Conservation (phyloP, 768 basidiomycete genomes). For the Butyriboletus loyo region DNA sequence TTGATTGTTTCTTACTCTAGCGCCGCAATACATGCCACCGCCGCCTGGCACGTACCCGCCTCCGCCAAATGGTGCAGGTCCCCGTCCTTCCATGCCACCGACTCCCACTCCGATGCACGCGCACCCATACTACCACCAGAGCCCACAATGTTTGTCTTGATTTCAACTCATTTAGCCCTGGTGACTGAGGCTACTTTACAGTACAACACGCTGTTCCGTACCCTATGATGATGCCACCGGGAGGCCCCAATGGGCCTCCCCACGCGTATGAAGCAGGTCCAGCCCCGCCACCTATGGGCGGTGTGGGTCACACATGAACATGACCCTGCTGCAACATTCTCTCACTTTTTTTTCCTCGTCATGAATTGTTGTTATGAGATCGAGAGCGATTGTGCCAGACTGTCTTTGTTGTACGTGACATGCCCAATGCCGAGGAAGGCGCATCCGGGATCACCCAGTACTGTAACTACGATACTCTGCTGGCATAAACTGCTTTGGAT, state of each 20-base stretch:
- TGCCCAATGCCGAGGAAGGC: constrained; percentile 6
- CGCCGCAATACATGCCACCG: constrained; percentile 76
- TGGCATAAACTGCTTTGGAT: constrained; percentile 30
- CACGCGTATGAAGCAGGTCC: constrained; percentile 72
- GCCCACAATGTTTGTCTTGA: constrained; percentile 69
- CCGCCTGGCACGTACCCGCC: constrained; percentile 76
- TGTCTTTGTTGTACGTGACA: constrained; percentile 31
- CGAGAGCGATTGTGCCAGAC: constrained; percentile 20
- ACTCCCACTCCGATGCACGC: constrained; percentile 86
- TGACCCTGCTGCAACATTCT: constrained; percentile 11
- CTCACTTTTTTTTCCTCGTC: constrained; percentile 8
- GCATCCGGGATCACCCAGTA: constrained; percentile 12
- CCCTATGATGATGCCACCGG: constrained; percentile 86
- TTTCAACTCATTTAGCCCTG: constrained; percentile 13
- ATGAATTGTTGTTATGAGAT: constrained; percentile 29
- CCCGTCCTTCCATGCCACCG: constrained; percentile 87
- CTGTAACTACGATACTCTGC: constrained; percentile 28
- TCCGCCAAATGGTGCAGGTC: constrained; percentile 74
- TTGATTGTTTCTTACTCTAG: constrained; percentile 31
- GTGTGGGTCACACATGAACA: constrained; percentile 56
- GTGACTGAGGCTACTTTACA: constrained; percentile 36
- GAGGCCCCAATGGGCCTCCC: constrained; percentile 59
- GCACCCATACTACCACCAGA: constrained; percentile 86
- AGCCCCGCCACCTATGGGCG: constrained; percentile 74
- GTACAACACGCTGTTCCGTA: constrained; percentile 86